Percentiles rank a stretch among this genome's conserved stretches.
Evolutionary conservation across 83 land plant species (phyloP).

Genomic region (Isoetes engelmannii): DNA sequence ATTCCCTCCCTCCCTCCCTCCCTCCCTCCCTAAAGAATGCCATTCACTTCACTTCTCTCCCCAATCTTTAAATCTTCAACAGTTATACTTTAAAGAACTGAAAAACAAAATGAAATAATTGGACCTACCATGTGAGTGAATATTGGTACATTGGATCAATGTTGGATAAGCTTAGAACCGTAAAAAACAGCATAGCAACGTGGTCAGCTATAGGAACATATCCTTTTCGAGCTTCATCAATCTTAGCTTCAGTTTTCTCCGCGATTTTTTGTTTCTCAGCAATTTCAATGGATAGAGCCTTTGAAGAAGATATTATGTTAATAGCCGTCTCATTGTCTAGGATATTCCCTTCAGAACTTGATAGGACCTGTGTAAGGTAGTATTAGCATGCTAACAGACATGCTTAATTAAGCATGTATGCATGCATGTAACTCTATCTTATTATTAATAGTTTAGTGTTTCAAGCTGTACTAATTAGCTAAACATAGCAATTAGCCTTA

Average conservation of each 20-base stretch:
- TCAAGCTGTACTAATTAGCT: too few relatives aligned
- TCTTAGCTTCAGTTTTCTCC: conserved; percentile 37
- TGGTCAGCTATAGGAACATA: conserved; percentile 35
- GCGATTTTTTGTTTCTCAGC: conserved; percentile 37
- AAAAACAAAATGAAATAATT: background rate
- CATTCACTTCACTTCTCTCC: too few relatives aligned
- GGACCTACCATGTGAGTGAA: conserved; percentile 34
- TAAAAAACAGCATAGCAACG: conserved; percentile 36
- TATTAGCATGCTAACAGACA: background rate
- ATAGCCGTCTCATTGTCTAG: conserved; percentile 41
- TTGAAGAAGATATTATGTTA: conserved; percentile 37
- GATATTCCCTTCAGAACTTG: conserved; percentile 38
- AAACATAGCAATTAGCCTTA: too few relatives aligned
- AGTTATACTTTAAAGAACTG: background rate
- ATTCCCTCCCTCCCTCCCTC: too few relatives aligned
- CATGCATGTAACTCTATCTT: background rate
- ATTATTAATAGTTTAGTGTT: too few relatives aligned
- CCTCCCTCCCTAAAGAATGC: too few relatives aligned
- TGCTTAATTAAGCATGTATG: background rate
- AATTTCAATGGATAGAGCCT: conserved; percentile 34
- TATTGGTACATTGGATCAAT: conserved; percentile 47
- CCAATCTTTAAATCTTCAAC: too few relatives aligned
- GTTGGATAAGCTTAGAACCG: conserved; percentile 21
- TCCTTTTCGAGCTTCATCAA: conserved; percentile 39
- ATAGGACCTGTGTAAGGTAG: conserved; percentile 25